Evolutionary conservation across 306 rosid genomes (phyloP).

Genomic region (Hippophae gyantsensis): DNA sequence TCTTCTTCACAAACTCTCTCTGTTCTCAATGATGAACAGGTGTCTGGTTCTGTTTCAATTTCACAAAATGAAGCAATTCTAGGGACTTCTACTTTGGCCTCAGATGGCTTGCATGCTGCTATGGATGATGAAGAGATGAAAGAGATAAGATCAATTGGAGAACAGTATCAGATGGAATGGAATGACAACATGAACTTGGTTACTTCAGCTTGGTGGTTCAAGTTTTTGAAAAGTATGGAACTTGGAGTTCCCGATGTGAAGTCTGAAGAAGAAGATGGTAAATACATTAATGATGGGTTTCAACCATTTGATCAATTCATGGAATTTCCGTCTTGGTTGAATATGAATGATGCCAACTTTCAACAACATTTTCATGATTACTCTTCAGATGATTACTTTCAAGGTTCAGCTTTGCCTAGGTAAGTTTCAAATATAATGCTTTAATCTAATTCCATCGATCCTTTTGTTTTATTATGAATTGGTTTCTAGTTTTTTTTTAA

Average conservation of each 20-base stretch:
- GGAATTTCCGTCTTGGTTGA: slow-evolving; percentile 85
- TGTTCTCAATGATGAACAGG: slow-evolving; percentile 32
- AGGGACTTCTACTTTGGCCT: slow-evolving; percentile 25
- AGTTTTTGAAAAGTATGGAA: slow-evolving; percentile 58
- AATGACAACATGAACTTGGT: slow-evolving; percentile 65
- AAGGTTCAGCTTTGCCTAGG: slow-evolving; percentile 68
- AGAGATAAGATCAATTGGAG: slow-evolving; percentile 71
- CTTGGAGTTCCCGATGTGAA: slow-evolving; percentile 27
- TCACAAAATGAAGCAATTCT: slow-evolving; percentile 30
- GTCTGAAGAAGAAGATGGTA: slow-evolving; percentile 20
- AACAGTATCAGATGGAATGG: slow-evolving; percentile 79
- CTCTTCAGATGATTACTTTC: slow-evolving; percentile 36
- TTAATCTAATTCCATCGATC: no score
- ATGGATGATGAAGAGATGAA: slow-evolving; percentile 81
- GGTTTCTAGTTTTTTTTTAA: no score
- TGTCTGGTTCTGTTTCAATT: slow-evolving; percentile 17
- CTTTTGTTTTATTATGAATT: no score
- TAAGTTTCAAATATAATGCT: slow-evolving; percentile 20
- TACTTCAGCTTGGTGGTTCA: slow-evolving; percentile 82
- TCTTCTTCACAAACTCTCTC: slow-evolving; percentile 34
- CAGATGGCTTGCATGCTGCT: slow-evolving; percentile 39
- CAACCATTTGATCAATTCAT: slow-evolving; percentile 37
- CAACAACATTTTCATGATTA: slow-evolving; percentile 34
- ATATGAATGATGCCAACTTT: slow-evolving; percentile 31
- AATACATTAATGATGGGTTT: slow-evolving; percentile 5